A percentile compares a stretch with the other conserved stretches of the same genome.
Evolutionary conservation across 164 flowering plant genomes (phyloP).

Genomic region (Umbilicus rupestris): DNA sequence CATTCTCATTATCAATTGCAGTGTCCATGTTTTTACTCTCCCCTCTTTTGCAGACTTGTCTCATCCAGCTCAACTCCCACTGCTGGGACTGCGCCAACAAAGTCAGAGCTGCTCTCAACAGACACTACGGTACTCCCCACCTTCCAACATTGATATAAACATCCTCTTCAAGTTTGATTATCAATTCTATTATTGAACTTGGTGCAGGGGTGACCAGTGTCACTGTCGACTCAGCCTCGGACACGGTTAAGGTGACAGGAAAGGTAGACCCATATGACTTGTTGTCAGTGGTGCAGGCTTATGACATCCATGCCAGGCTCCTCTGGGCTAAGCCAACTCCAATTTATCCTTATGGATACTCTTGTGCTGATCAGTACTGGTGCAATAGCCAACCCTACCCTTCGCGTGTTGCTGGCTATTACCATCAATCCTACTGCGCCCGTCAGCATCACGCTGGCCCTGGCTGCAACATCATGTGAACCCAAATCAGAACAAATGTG

Average conservation of each 20-base stretch:
- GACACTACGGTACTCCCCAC: background rate
- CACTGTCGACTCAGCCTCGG: background rate
- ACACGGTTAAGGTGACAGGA: background rate
- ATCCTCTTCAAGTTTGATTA: no score
- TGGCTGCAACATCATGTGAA: constrained; percentile 4
- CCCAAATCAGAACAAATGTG: background rate
- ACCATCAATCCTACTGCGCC: background rate
- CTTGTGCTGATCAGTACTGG: background rate
- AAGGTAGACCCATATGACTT: background rate
- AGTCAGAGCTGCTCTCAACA: background rate
- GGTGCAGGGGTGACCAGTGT: background rate
- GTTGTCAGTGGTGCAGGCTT: background rate
- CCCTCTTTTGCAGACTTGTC: background rate
- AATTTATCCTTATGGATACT: background rate
- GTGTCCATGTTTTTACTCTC: background rate
- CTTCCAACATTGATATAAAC: no score
- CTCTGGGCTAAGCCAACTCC: constrained; percentile 1
- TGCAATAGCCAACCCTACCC: background rate
- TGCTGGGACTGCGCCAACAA: constrained; percentile 1
- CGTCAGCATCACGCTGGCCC: background rate
- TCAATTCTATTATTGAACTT: no score
- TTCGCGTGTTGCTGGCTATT: no score
- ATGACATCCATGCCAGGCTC: background rate
- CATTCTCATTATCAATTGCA: background rate
- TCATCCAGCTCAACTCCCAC: constrained; percentile 5